Evolutionary conservation across 805 yeast genomes (phyloP).

Genomic region (Cyberlindnera misumaiensis): DNA sequence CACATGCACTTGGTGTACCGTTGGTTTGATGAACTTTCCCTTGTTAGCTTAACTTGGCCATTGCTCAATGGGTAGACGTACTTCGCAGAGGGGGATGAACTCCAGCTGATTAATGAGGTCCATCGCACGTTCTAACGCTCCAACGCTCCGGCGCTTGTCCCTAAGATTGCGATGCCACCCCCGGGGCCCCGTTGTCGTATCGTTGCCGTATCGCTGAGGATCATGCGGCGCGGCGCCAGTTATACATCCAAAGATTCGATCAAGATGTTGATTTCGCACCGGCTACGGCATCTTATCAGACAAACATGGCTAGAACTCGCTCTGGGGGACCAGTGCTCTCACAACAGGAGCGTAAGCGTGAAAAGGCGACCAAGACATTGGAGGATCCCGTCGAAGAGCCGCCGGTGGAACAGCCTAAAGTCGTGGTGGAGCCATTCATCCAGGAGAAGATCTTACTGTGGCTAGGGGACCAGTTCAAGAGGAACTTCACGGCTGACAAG

Average conservation of each 20-base stretch:
- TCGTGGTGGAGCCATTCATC: conserved; percentile 9
- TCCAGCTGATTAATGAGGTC: neutral
- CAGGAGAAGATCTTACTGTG: conserved; percentile 19
- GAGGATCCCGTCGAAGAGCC: conserved; percentile 4
- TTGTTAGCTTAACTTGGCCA: too few relatives aligned
- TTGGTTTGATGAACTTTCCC: conserved; percentile 1
- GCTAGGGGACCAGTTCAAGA: conserved; percentile 11
- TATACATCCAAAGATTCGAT: too few relatives aligned
- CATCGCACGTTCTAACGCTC: neutral
- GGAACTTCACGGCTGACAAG: conserved; percentile 18
- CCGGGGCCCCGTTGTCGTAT: too few relatives aligned
- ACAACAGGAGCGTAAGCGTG: conserved; percentile 17
- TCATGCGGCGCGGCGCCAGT: too few relatives aligned
- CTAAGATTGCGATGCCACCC: too few relatives aligned
- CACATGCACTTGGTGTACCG: neutral
- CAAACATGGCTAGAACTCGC: conserved; percentile 10
- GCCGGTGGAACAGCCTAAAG: conserved; percentile 1
- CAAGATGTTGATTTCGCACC: too few relatives aligned
- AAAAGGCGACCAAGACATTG: conserved; percentile 4
- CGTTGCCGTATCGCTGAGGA: too few relatives aligned
- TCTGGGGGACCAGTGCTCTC: conserved; percentile 15
- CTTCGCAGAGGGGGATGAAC: conserved; percentile 2
- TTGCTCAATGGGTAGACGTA: neutral
- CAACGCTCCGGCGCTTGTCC: too few relatives aligned
- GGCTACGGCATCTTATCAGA: too few relatives aligned